Evolutionary conservation across 2,329 filamentous ascomycete species (phyloP).

Genomic region (Cryphonectria naterciae): DNA sequence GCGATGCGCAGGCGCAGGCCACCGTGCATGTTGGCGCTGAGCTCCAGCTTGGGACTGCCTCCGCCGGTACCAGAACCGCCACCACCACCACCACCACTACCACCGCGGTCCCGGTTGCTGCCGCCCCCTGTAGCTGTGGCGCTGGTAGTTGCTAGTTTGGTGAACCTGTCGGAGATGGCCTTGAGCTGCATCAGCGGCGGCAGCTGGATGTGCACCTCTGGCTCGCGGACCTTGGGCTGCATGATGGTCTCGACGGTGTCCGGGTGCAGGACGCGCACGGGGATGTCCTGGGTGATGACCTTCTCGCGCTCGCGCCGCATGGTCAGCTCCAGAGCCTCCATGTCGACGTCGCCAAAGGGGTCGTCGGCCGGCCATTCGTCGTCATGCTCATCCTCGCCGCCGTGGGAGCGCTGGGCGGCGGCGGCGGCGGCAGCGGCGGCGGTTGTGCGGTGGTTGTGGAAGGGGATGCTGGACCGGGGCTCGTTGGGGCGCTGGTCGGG

Average conservation of each 20-base stretch:
- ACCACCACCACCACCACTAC: constrained; percentile 15
- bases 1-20: constrained; percentile 77
- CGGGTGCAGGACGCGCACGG: constrained; percentile 85
- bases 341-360: constrained; percentile 49
- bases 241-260: constrained; percentile 89
- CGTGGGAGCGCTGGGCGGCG: constrained; percentile 23
- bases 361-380: constrained; percentile 46
- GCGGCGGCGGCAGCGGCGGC: constrained; percentile 18
- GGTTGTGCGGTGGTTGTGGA: constrained; percentile 37
- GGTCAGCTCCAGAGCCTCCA: constrained; percentile 57
- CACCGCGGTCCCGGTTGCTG: neutral
- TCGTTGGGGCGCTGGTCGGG: constrained; percentile 54
- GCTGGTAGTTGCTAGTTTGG: constrained; percentile 66
- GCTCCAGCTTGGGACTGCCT: constrained; percentile 70
- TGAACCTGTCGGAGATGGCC: constrained; percentile 93
- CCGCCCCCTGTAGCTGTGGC: constrained; percentile 31
- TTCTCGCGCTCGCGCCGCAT: constrained; percentile 79
- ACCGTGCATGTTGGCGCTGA: constrained; percentile 95
- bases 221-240: constrained; percentile 87
- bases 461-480: constrained; percentile 23
- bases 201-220: constrained; percentile 91
- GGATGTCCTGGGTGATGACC: constrained; percentile 92
- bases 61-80: constrained; percentile 7
- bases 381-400: constrained; percentile 35
- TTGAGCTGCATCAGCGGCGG: constrained; percentile 88